Percentiles rank a stretch among this genome's conserved stretches.
These are phyloP conservation scores for Carpinus fangiana DNA, from an alignment of 306 rosid genomes.

Conservation along the genomic window DNA sequence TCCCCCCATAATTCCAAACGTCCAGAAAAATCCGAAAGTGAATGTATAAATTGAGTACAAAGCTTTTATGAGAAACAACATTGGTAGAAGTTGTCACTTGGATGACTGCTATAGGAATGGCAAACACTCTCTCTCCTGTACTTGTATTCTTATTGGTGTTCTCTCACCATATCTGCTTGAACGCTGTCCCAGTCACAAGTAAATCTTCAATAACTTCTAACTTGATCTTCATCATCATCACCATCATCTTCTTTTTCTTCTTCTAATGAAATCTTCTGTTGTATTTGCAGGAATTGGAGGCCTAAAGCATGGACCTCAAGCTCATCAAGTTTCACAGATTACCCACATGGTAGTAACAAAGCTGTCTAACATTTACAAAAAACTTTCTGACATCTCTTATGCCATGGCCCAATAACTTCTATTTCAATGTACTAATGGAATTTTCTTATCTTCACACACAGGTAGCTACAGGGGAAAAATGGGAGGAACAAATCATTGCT, in stretches of 20 bases:
- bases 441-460: slow-evolving; percentile 25
- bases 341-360: slow-evolving; percentile 34
- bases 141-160: slow-evolving; percentile 56
- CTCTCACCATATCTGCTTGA: slow-evolving; percentile 50
- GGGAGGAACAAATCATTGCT: slow-evolving; percentile 26
- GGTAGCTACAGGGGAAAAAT: slow-evolving; percentile 35
- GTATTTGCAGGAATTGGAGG: slow-evolving; percentile 58
- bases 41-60: slow-evolving; percentile 53
- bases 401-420: not conserved
- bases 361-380: slow-evolving; percentile 10
- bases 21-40: slow-evolving; percentile 15
- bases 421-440: not conserved
- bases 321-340: slow-evolving; percentile 37
- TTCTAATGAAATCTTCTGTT: slow-evolving; percentile 8
- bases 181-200: slow-evolving; percentile 81
- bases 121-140: slow-evolving; percentile 45
- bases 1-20: slow-evolving; percentile 18
- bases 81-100: slow-evolving; percentile 23
- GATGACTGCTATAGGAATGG: slow-evolving; percentile 35
- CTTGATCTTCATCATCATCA: slow-evolving; percentile 8
- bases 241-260: slow-evolving; percentile 2
- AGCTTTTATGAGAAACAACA: slow-evolving; percentile 26
- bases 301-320: slow-evolving; percentile 42
- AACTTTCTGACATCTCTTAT: not conserved
- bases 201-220: slow-evolving; percentile 22